These are phyloP conservation scores for Tetracladium marchalianum DNA, from an alignment of 495 filamentous ascomycete genomes.

Conservation along the genomic window DNA sequence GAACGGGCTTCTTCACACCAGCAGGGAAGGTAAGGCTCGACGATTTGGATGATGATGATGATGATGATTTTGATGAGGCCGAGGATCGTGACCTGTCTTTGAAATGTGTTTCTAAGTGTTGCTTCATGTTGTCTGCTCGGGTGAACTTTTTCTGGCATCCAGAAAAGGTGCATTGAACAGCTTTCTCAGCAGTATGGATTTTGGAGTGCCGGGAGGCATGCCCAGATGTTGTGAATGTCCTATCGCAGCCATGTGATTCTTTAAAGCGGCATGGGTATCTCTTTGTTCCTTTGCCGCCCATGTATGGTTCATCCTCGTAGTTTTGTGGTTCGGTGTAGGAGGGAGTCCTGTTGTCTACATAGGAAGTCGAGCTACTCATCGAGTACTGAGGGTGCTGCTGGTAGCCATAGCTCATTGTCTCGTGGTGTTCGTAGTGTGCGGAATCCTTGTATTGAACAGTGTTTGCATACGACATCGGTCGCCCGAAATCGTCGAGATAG, in stretches of 20 bases:
- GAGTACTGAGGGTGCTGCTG: background rate
- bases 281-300: conserved; percentile 28
- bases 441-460: conserved; percentile 14
- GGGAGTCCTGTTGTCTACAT: background rate
- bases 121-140: conserved; percentile 97
- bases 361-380: background rate
- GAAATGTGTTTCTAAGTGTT: conserved; percentile 84
- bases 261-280: conserved; percentile 57
- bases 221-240: conserved; percentile 90
- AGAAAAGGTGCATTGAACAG: conserved; percentile 67
- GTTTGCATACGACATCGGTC: conserved; percentile 4
- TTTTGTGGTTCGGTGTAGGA: conserved; percentile 8
- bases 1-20: conserved; percentile 7
- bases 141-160: conserved; percentile 89
- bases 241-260: conserved; percentile 57
- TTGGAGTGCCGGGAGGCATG: conserved; percentile 95
- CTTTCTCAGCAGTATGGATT: conserved; percentile 94
- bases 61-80: background rate
- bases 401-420: conserved; percentile 4
- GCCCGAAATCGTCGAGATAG: conserved; percentile 26
- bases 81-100: conserved; percentile 36
- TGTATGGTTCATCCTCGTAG: conserved; percentile 8
- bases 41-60: conserved; percentile 4
- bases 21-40: conserved; percentile 3
- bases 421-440: background rate